Conservation (phyloP, 495 filamentous ascomycete genomes). For the Pyronema omphalodes region DNA sequence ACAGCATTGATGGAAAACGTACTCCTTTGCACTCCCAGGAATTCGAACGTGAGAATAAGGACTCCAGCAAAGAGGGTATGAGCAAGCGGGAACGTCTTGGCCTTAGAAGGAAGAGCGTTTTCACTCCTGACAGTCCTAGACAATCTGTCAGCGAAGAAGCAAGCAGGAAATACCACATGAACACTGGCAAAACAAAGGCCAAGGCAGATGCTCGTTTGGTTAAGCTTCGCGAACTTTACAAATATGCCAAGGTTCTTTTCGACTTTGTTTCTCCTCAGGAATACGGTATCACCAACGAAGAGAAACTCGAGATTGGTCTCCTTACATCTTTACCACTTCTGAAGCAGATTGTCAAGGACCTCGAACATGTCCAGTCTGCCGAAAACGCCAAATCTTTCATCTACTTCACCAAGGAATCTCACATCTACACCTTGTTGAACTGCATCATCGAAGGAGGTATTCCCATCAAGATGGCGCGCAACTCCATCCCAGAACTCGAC, state of each 20-base stretch:
- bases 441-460: conserved; percentile 95
- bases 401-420: conserved; percentile 97
- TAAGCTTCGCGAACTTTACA: conserved; percentile 80
- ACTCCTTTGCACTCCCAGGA: not conserved
- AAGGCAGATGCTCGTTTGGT: conserved; percentile 71
- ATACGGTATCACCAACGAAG: conserved; percentile 81
- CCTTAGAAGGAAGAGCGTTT: conserved; percentile 16
- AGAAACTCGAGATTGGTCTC: conserved; percentile 94
- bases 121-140: conserved; percentile 2
- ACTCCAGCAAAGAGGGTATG: not conserved
- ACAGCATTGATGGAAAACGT: not conserved
- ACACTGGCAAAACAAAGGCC: conserved; percentile 55
- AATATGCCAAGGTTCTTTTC: conserved; percentile 81
- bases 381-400: conserved; percentile 86
- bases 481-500: conserved; percentile 87
- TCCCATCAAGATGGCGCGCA: conserved; percentile 54
- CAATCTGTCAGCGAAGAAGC: conserved; percentile 15
- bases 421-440: conserved; percentile 95
- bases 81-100: conserved; percentile 15
- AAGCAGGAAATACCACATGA: conserved; percentile 35
- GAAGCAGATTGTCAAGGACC: conserved; percentile 84
- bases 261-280: conserved; percentile 98
- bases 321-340: conserved; percentile 81
- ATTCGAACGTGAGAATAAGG: not conserved
- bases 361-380: conserved; percentile 94